A percentile compares a stretch with the other conserved stretches of the same genome.
phyloP scores from a whole-genome alignment of 2,329 filamentous ascomycete species.

The Monilinia fructigena region DNA sequence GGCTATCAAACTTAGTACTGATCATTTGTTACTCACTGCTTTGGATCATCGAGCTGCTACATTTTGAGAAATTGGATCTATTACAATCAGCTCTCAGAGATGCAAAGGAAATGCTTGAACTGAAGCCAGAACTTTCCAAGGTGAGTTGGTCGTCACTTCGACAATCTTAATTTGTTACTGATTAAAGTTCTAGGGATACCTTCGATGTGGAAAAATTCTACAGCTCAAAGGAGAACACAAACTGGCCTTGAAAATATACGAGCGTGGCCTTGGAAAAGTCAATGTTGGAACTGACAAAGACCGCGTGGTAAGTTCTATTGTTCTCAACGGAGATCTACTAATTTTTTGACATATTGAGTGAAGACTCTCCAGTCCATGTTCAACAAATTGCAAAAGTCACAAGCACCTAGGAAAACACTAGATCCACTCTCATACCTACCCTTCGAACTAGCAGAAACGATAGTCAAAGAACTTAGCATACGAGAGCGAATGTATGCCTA shows the following conservation, averaged over 20 bases:
- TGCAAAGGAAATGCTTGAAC: constrained; percentile 39
- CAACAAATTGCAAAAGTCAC: constrained; percentile 35
- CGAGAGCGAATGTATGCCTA: constrained; percentile 38
- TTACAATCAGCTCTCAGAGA: constrained; percentile 37
- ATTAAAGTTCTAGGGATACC: constrained; percentile 36
- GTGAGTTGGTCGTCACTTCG: constrained; percentile 22
- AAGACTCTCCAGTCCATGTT: constrained; percentile 38
- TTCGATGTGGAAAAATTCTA: constrained; percentile 40
- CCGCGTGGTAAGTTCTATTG: constrained; percentile 31
- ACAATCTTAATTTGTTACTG: neutral
- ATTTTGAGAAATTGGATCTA: constrained; percentile 39
- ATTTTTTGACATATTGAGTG: constrained; percentile 19
- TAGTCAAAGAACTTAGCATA: constrained; percentile 36
- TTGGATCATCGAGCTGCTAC: constrained; percentile 41
- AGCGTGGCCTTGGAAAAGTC: constrained; percentile 39
- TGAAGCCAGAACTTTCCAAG: constrained; percentile 37
- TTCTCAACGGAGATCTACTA: neutral
- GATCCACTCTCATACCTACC: constrained; percentile 41
- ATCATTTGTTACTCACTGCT: constrained; percentile 36
- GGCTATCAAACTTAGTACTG: constrained; percentile 34
- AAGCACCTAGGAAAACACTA: constrained; percentile 32
- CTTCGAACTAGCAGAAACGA: constrained; percentile 39
- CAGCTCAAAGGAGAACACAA: constrained; percentile 35
- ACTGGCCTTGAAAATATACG: constrained; percentile 40
- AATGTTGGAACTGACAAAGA: constrained; percentile 37